These are phyloP conservation scores for Dioscorea cayenensis DNA, from an alignment of 116 monocot species.

Conservation along the genomic window DNA sequence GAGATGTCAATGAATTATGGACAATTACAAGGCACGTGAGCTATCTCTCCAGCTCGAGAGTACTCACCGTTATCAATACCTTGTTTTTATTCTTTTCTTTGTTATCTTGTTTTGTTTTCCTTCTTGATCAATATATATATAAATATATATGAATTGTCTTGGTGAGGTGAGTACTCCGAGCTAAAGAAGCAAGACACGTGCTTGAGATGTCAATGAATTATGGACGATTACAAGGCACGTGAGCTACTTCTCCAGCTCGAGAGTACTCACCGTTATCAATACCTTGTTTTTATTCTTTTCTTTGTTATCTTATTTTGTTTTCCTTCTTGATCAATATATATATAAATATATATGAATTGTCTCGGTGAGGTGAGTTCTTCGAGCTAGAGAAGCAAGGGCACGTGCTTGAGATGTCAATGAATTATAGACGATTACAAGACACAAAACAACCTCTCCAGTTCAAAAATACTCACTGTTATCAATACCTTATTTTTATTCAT, in stretches of 20 bases:
- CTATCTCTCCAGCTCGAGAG: conserved; percentile 17
- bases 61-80: neutral
- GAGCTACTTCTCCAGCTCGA: conserved; percentile 20
- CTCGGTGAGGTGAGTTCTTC: conserved; percentile 6
- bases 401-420: conserved; percentile 15
- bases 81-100: too few relatives aligned
- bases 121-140: too few relatives aligned
- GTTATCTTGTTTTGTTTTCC: too few relatives aligned
- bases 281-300: too few relatives aligned
- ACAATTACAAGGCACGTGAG: neutral
- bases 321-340: too few relatives aligned
- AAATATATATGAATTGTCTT: too few relatives aligned
- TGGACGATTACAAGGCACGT: neutral
- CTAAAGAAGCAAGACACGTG: conserved; percentile 68
- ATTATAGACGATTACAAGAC: neutral
- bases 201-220: neutral
- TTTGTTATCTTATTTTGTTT: too few relatives aligned
- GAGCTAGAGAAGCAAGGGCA: conserved; percentile 65
- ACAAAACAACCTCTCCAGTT: conserved; percentile 17
- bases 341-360: too few relatives aligned
- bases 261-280: neutral
- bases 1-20: neutral
- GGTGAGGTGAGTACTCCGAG: conserved; percentile 12
- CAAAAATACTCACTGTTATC: neutral
- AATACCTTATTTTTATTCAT: too few relatives aligned